A percentile compares a stretch with the other conserved stretches of the same genome.
Evolutionary conservation across 1,284 basidiomycete species (phyloP).

Genomic region (Moesziomyces sp.): DNA sequence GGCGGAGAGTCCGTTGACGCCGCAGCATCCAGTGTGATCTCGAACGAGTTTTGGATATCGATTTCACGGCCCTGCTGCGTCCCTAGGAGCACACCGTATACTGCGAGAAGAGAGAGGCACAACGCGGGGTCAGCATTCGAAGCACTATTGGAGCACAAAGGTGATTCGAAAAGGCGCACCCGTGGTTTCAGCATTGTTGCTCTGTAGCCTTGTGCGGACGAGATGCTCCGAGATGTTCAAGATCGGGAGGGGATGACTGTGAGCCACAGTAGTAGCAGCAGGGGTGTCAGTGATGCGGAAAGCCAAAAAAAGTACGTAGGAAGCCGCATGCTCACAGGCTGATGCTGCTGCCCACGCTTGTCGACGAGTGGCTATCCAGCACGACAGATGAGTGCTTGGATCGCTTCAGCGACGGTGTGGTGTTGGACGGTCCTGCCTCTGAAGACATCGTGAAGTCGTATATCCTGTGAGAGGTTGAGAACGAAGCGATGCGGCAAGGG

Average conservation of each 20-base stretch:
- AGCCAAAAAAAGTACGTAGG: too few species aligned
- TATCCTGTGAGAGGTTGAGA: not conserved
- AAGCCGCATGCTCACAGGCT: constrained; percentile 19
- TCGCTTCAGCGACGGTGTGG: constrained; percentile 13
- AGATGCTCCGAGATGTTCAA: constrained; percentile 96
- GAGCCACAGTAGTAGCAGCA: not conserved
- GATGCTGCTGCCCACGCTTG: constrained; percentile 43
- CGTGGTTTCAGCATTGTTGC: constrained; percentile 16
- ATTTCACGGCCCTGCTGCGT: constrained; percentile 92
- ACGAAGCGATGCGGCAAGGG: not conserved
- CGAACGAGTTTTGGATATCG: constrained; percentile 96
- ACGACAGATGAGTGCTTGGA: constrained; percentile 44
- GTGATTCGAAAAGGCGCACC: not conserved
- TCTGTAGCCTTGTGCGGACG: constrained; percentile 81
- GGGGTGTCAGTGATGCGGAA: not conserved
- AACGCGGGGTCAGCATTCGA: not conserved
- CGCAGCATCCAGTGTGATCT: constrained; percentile 74
- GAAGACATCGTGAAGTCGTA: constrained; percentile 11
- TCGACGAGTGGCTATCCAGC: constrained; percentile 30
- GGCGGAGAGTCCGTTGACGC: constrained; percentile 5
- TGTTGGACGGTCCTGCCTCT: constrained; percentile 25
- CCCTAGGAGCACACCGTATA: constrained; percentile 91
- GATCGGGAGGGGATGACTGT: constrained; percentile 92
- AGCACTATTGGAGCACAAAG: not conserved
- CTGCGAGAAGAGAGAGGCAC: constrained; percentile 63